Percentiles rank a stretch among this genome's conserved stretches.
phyloP scores from a whole-genome alignment of 2,329 filamentous ascomycete genomes.

The Botrytis elliptica region DNA sequence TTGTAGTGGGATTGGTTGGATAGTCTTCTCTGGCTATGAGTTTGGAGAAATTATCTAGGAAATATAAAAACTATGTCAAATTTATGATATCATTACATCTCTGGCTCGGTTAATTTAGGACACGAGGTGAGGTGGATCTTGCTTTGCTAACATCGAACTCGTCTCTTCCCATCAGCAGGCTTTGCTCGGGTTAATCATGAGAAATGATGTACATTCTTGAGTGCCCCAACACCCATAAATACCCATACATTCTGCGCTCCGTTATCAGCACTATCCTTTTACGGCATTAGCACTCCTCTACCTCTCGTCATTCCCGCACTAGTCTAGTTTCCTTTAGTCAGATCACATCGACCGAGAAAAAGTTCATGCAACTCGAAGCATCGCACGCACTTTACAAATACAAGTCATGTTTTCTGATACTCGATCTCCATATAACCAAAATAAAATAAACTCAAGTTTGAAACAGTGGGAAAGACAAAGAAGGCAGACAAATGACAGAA shows the following conservation, averaged over 20 bases:
- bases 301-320: no score
- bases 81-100: neutral
- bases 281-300: no score
- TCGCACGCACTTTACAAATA: neutral
- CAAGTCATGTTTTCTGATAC: neutral
- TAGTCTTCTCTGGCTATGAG: neutral
- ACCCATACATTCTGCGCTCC: neutral
- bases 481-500: neutral
- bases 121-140: neutral
- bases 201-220: neutral
- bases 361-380: neutral
- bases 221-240: neutral
- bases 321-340: no score
- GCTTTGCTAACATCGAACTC: no score
- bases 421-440: neutral
- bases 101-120: neutral
- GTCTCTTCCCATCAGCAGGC: no score
- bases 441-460: no score
- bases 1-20: conserved; percentile 5
- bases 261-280: neutral
- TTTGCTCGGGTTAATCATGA: neutral
- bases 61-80: neutral
- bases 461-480: neutral
- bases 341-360: neutral
- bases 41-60: neutral